Conservation (phyloP, 495 filamentous ascomycete species). For the Xylaria telfairii region DNA sequence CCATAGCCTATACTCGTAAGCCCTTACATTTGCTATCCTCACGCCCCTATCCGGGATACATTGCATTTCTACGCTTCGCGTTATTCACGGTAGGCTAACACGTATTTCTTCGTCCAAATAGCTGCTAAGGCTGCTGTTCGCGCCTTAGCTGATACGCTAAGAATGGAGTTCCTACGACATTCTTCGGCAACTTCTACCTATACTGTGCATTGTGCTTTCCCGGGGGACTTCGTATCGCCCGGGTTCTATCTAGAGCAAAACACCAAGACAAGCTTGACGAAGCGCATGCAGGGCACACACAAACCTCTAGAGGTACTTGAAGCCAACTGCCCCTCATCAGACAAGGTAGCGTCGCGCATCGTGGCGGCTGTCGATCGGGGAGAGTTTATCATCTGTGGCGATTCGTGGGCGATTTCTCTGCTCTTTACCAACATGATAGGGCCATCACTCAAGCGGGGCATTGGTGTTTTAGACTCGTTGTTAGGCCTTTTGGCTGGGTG, state of each 20-base stretch:
- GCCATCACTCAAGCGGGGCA: neutral
- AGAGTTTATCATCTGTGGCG: neutral
- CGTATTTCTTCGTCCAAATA: neutral
- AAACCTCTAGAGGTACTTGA: neutral
- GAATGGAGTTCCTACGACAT: neutral
- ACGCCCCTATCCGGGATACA: too few relatives aligned
- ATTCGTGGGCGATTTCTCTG: neutral
- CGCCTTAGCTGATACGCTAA: neutral
- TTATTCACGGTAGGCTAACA: neutral
- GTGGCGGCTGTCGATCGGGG: neutral
- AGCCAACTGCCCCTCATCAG: neutral
- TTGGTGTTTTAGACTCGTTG: neutral
- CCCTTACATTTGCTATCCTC: neutral
- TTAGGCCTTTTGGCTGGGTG: neutral
- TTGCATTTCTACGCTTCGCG: neutral
- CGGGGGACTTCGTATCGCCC: slow-evolving; percentile 45
- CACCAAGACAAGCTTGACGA: slow-evolving; percentile 44
- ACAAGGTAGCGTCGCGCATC: neutral
- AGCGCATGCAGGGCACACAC: slow-evolving; percentile 22
- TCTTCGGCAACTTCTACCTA: neutral
- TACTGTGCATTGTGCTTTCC: slow-evolving; percentile 33
- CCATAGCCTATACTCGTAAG: neutral
- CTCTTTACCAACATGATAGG: neutral
- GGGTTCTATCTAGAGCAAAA: slow-evolving; percentile 43
- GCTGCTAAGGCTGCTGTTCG: neutral